Evolutionary conservation across 208 protist species (phyloP).

Genomic region (Vickermania ingenoplastis): DNA sequence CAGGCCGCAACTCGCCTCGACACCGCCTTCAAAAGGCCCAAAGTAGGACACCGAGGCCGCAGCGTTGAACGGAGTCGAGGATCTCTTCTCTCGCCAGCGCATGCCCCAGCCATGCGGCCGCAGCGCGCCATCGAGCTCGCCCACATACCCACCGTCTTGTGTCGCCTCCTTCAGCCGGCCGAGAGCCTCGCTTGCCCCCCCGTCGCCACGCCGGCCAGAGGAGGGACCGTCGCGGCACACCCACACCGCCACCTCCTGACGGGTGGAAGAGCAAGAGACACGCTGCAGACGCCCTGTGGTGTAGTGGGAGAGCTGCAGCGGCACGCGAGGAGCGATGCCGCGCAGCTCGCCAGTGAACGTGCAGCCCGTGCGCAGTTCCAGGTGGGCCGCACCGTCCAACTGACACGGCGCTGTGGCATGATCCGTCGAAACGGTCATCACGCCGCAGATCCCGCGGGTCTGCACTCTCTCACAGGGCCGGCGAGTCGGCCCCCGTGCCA

Average conservation of each 20-base stretch:
- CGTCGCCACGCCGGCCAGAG: no score
- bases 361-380: slow-evolving; percentile 34
- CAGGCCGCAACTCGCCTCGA: no score
- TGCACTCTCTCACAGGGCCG: slow-evolving; percentile 23
- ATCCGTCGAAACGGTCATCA: no score
- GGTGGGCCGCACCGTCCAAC: slow-evolving; percentile 23
- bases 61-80: no score
- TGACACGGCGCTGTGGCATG: no score
- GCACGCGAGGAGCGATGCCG: slow-evolving; percentile 10
- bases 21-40: no score
- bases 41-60: no score
- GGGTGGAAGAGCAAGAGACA: background rate
- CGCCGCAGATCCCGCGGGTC: slow-evolving; percentile 7
- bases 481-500: slow-evolving; percentile 37
- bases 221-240: no score
- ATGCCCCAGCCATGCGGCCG: background rate
- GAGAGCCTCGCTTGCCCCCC: no score
- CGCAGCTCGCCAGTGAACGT: slow-evolving; percentile 29
- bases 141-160: slow-evolving; percentile 21
- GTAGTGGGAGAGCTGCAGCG: slow-evolving; percentile 22
- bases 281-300: slow-evolving; percentile 58
- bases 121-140: slow-evolving; percentile 2
- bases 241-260: background rate
- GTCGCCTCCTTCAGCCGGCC: no score
- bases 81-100: no score